Evolutionary conservation across 768 basidiomycete species (phyloP).

Genomic region (Trametes punicea): DNA sequence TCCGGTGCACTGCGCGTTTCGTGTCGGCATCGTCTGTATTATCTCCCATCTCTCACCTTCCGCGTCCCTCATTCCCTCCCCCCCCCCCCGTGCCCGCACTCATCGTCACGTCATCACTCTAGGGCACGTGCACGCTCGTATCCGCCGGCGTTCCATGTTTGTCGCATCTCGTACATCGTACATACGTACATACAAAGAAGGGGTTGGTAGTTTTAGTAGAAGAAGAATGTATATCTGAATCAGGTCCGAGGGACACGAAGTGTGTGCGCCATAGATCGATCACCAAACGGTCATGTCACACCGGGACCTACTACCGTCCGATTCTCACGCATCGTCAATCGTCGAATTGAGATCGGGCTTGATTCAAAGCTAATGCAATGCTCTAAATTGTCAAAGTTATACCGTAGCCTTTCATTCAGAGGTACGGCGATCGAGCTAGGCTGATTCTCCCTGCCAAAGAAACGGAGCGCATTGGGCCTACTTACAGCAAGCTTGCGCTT

Average conservation of each 20-base stretch:
- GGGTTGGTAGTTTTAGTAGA: constrained; percentile 15
- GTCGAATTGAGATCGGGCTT: no score
- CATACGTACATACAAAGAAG: constrained; percentile 18
- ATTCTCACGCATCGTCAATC: no score
- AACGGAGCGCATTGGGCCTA: no score
- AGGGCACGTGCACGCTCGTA: constrained; percentile 3
- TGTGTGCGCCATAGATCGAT: background rate
- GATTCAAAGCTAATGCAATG: no score
- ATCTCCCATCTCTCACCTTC: background rate
- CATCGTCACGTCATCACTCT: background rate
- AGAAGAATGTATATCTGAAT: constrained; percentile 22
- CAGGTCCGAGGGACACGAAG: background rate
- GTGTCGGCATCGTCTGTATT: constrained; percentile 17
- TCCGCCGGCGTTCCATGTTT: constrained; percentile 1
- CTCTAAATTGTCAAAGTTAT: no score
- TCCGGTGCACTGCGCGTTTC: constrained; percentile 9
- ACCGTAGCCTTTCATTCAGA: no score
- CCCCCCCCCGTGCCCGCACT: background rate
- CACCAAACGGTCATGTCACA: no score
- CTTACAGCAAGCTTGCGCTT: no score
- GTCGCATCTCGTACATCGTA: constrained; percentile 10
- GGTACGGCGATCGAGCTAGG: no score
- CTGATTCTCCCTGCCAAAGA: no score
- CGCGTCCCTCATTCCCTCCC: background rate
- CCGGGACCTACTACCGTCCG: background rate